phyloP scores from a whole-genome alignment of 2,329 filamentous ascomycete genomes.

The Aspergillus latus region DNA sequence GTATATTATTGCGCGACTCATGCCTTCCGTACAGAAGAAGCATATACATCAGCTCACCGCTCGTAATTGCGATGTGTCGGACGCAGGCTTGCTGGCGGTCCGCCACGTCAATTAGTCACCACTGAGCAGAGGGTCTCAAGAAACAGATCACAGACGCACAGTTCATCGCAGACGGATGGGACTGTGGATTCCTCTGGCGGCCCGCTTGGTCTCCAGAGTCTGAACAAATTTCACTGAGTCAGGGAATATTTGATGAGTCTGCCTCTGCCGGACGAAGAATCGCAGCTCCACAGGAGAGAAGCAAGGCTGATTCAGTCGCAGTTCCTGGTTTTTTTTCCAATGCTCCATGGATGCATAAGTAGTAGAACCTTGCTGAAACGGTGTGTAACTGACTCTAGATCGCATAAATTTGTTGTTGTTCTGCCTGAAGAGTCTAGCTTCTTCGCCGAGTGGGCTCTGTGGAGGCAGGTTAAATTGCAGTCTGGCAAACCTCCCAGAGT shows the following conservation, averaged over 20 bases:
- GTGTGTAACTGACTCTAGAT: background rate
- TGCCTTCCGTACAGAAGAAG: background rate
- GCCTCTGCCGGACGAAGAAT: background rate
- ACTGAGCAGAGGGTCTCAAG: background rate
- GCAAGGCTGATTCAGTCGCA: background rate
- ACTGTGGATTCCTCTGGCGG: background rate
- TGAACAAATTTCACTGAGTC: background rate
- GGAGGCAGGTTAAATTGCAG: slow-evolving; percentile 13
- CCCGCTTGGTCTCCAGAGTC: background rate
- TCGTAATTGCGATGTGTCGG: background rate
- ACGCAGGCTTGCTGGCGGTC: background rate
- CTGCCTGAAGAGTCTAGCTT: slow-evolving; percentile 5
- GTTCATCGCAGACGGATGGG: background rate
- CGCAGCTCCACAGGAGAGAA: background rate
- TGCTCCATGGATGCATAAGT: background rate
- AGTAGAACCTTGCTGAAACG: slow-evolving; percentile 5
- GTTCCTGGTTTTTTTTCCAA: background rate
- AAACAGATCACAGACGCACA: slow-evolving; percentile 2
- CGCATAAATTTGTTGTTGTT: slow-evolving; percentile 3
- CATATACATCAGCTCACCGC: background rate
- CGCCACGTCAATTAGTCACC: slow-evolving; percentile 8
- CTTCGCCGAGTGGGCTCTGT: background rate
- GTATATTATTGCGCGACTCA: too few species aligned
- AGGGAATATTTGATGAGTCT: background rate
- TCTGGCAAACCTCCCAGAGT: slow-evolving; percentile 5